Conservation (phyloP, 1,284 basidiomycete genomes). For the Cryptococcus amylolentus region DNA sequence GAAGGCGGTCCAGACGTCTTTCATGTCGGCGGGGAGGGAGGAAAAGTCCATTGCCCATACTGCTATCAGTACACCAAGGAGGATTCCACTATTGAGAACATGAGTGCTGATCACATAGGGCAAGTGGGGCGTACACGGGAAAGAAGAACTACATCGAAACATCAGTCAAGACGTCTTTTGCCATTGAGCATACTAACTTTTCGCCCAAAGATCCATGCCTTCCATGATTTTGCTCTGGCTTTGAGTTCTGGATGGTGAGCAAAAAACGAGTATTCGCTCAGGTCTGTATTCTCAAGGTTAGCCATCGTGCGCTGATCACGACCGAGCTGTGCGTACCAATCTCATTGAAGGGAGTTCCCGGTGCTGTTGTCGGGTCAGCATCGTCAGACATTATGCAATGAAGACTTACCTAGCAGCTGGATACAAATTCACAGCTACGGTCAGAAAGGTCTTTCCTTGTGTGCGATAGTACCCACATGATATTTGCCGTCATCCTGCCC, state of each 20-base stretch:
- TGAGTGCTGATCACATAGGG: neutral
- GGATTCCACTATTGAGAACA: constrained; percentile 17
- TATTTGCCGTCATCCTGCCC: constrained; percentile 30
- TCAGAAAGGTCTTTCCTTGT: neutral
- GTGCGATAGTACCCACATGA: constrained; percentile 18
- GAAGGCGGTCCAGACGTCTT: constrained; percentile 34
- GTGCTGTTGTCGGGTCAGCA: constrained; percentile 24
- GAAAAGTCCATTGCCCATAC: constrained; percentile 23
- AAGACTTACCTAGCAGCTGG: constrained; percentile 24
- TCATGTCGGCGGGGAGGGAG: constrained; percentile 27
- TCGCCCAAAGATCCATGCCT: constrained; percentile 26
- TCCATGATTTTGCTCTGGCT: constrained; percentile 12
- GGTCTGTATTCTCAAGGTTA: constrained; percentile 18
- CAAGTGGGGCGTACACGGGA: constrained; percentile 9
- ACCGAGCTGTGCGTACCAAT: constrained; percentile 26
- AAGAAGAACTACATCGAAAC: constrained; percentile 15
- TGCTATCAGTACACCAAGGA: constrained; percentile 19
- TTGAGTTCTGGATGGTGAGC: constrained; percentile 7
- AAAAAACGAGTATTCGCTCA: constrained; percentile 32
- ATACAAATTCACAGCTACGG: neutral
- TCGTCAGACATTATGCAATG: neutral
- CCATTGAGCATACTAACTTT: constrained; percentile 15
- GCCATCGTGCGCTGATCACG: neutral
- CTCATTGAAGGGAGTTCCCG: constrained; percentile 48
- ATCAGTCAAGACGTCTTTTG: neutral